Base-by-base conservation (phyloP, 345 rosid species). In the Hypericum perforatum region DNA sequence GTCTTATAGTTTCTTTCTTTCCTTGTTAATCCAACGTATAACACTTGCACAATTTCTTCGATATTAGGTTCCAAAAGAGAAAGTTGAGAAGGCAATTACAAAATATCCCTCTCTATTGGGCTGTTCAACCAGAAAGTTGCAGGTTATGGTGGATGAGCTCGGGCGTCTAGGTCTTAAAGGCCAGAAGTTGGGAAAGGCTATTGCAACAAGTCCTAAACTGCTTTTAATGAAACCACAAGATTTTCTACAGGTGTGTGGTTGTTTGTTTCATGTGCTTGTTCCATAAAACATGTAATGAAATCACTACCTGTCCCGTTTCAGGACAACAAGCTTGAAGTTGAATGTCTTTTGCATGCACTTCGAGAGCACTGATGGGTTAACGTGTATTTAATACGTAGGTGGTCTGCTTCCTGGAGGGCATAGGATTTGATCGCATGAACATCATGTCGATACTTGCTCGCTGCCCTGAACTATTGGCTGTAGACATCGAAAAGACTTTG, bases 391-490 rank as follows among this genome's bases (percentile, higher is more conserved):
- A 46, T 56, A 12, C 45, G 37, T n/a, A n/a, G n/a, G n/a, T n/a
- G n/a, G n/a, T n/a, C n/a, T n/a, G n/a, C n/a, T n/a, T n/a, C n/a
- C n/a, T 91, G 13, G 78, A 79, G 71, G 85, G 69, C 61, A 45
- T 84, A 12, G 96, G 96, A 54, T 81, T 86, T 65, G 70, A 79
- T 63, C 56, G 52, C 57, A 85, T 76, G 65, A 68, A 56, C 0
- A 63, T 78, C 41, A 89, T 86, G 45, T 70, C 75, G 70, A 68
- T 91, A 57, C 71, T 82, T 8, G 67, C 63, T 52, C 77, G 98
- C 42, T 86, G 98, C 62, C 98, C 98, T 32, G 95, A 91, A 69
- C 59, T 86, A 65, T 86, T 84, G 70, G 85, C 76, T 13, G 47
- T 84, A 12, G 79, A 72, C 58, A 58, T 82, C 5, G 85, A 73